Conservation (phyloP, 148 eudicot species). For the Mesembryanthemum crystallinum region DNA sequence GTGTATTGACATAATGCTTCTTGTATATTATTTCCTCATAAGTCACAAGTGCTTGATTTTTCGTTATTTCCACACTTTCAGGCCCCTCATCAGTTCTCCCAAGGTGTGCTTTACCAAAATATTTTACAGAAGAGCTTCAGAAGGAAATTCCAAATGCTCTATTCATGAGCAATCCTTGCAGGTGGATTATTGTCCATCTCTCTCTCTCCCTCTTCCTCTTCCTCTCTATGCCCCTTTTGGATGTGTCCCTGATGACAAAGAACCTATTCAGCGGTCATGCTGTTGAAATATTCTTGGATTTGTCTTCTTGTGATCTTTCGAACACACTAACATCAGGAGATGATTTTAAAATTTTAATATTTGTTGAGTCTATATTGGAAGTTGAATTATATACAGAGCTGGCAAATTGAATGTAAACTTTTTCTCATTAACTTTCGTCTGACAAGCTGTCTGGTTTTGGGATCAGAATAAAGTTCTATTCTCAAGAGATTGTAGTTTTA, state of each 20-base stretch:
- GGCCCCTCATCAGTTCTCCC: constrained; percentile 93
- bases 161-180: constrained; percentile 90
- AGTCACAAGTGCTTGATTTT: neutral
- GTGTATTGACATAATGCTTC: neutral
- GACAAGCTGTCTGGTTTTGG: constrained; percentile 17
- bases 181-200: constrained; percentile 32
- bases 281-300: neutral
- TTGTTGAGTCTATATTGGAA: neutral
- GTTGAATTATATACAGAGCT: constrained; percentile 3
- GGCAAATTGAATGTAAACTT: neutral
- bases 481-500: constrained; percentile 85
- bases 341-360: neutral
- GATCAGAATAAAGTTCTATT: constrained; percentile 78
- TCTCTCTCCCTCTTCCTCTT: neutral
- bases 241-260: neutral
- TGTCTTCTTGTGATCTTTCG: neutral
- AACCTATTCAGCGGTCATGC: neutral
- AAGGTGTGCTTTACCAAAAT: constrained; percentile 80
- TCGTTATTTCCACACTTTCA: constrained; percentile 23
- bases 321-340: neutral
- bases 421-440: neutral
- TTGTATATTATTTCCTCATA: neutral
- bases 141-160: constrained; percentile 72
- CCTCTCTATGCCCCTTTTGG: neutral
- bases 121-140: constrained; percentile 70